These are phyloP conservation scores for Penicillium sp. DNA, from an alignment of 2,329 filamentous ascomycete species.

Conservation along the genomic window DNA sequence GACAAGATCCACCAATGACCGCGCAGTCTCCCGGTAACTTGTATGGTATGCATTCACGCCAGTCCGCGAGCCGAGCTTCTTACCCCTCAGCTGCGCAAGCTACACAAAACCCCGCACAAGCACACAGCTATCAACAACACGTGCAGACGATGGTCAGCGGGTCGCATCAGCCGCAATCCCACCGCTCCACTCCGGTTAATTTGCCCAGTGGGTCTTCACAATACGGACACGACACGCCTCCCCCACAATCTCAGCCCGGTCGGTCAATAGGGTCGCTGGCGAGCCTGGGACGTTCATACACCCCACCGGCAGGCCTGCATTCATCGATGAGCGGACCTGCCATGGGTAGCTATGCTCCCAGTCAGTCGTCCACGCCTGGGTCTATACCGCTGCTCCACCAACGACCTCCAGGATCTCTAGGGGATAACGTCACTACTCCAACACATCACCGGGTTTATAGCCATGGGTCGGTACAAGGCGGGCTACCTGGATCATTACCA, in stretches of 20 bases:
- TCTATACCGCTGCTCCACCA: conserved; percentile 29
- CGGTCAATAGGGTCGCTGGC: conserved; percentile 28
- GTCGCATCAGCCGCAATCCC: conserved; percentile 34
- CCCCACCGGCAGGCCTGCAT: conserved; percentile 37
- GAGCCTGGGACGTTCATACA: conserved; percentile 38
- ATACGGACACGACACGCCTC: conserved; percentile 37
- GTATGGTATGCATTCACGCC: conserved; percentile 31
- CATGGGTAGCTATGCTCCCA: conserved; percentile 29
- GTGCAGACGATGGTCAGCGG: conserved; percentile 39
- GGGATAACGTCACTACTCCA: conserved; percentile 23
- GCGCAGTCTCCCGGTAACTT: conserved; percentile 30
- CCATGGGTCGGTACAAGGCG: conserved; percentile 33
- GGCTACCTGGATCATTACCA: conserved; percentile 27
- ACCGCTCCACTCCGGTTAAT: conserved; percentile 32
- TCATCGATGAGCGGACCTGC: conserved; percentile 28
- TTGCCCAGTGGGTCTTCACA: conserved; percentile 25
- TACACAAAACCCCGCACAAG: conserved; percentile 24
- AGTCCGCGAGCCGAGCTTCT: conserved; percentile 23
- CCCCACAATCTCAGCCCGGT: conserved; percentile 29
- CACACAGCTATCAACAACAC: conserved; percentile 37
- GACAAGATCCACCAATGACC: conserved; percentile 32
- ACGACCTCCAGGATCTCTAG: conserved; percentile 27
- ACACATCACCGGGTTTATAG: conserved; percentile 40
- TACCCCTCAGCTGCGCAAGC: conserved; percentile 26
- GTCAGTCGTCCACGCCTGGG: conserved; percentile 21